Base-by-base conservation (phyloP, 345 rosid species). In the Salix exigua region DNA sequence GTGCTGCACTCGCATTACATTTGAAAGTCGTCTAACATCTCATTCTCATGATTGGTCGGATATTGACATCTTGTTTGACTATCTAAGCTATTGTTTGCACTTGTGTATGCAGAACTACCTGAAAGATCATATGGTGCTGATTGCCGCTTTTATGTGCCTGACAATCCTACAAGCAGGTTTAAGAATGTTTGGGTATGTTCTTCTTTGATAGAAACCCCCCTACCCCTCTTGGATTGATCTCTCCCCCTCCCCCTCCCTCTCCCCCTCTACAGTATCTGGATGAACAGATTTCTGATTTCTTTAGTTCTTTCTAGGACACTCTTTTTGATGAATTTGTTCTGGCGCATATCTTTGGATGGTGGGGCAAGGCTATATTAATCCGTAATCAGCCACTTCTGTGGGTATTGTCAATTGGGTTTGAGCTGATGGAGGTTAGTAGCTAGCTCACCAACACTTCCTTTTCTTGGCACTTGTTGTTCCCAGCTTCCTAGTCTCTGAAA, bases 261-360 rank as follows among this genome's bases (percentile, higher is more conserved):
- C 70, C 9, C 53, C 64, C 66, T 35, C 60, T 66, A 31, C 30
- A 13, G 23, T 48, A 31, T 72, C 13, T 38, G n/a, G 51, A 14
- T 58, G 63, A 46, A 58, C 35, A 44, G 14, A 35, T 53, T 58
- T 66, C 71, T 85, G 70, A 75, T 78, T 65, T 80, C 31, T 5
- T 46, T 38, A 51, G 19, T 73, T 77, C 26, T 82, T 64, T 81
- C 21, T 78, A 96, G 98, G 98, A 94, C 66, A 92, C 97, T 23
- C 84, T 94, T 44, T 90, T 96, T 81, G 99, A 96, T 80, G 98
- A 94, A 79, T 94, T 96, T 87, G 94, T 96, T 84, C 78, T 94
- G 68, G 99, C 99, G 51, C 99, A 96, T 81, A 91, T 96, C 51
- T 90, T 96, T 85, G 99, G 99, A 66, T 96, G 98, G 99, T 96